Evolutionary conservation across 176 grass and related monocot species (phyloP).

Genomic region (Bolboschoenus planiculmis): DNA sequence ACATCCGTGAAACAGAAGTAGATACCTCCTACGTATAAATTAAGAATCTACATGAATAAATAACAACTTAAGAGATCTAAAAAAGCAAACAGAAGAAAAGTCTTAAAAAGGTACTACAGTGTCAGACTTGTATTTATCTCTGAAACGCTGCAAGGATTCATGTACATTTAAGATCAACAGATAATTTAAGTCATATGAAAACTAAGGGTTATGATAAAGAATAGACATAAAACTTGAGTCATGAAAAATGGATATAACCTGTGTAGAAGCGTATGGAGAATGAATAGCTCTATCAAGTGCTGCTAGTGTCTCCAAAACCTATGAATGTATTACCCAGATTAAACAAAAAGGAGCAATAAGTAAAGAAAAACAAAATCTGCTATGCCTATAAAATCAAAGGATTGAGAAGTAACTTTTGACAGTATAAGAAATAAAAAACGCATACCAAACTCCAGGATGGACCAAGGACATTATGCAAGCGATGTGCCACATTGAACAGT

Average conservation of each 20-base stretch:
- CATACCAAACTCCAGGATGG: slow-evolving; percentile 97
- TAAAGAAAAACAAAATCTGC: slow-evolving; percentile 25
- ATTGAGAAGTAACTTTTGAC: background rate
- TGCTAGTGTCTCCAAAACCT: slow-evolving; percentile 96
- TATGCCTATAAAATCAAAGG: background rate
- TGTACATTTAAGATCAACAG: background rate
- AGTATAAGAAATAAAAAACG: slow-evolving; percentile 12
- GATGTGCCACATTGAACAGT: slow-evolving; percentile 96
- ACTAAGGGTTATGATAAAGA: background rate
- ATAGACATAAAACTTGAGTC: background rate
- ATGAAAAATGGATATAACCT: slow-evolving; percentile 38
- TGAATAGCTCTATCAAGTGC: slow-evolving; percentile 94
- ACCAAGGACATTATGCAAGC: slow-evolving; percentile 92
- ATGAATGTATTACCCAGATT: slow-evolving; percentile 21
- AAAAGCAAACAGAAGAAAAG: background rate
- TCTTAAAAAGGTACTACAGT: background rate
- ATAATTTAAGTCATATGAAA: background rate
- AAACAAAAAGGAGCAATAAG: slow-evolving; percentile 7
- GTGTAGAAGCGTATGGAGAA: slow-evolving; percentile 95
- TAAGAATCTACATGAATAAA: background rate
- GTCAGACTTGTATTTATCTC: background rate
- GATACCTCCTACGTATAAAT: slow-evolving; percentile 69
- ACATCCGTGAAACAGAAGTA: slow-evolving; percentile 80
- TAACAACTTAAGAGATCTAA: background rate
- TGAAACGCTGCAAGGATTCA: background rate